These are phyloP conservation scores for Aspergillus brunneoviolaceus DNA, from an alignment of 2,329 filamentous ascomycete genomes.

Conservation along the genomic window DNA sequence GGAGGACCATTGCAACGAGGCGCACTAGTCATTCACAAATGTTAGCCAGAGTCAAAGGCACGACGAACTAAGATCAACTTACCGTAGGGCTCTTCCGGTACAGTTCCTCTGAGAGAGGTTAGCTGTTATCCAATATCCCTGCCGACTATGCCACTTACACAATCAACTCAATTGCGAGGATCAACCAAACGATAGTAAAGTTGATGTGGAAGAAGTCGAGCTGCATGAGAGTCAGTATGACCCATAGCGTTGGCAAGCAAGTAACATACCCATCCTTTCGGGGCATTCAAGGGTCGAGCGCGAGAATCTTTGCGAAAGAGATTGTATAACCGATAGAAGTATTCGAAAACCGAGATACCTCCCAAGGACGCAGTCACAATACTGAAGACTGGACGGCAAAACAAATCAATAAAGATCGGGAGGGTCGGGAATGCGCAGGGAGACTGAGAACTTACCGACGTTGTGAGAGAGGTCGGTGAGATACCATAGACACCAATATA, in stretches of 20 bases:
- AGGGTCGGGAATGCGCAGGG: too few species aligned
- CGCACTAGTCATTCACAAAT: slow-evolving; percentile 30
- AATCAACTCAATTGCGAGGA: slow-evolving; percentile 44
- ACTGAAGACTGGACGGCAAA: slow-evolving; percentile 37
- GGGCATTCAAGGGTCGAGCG: slow-evolving; percentile 43
- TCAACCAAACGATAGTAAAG: slow-evolving; percentile 47
- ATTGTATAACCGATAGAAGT: slow-evolving; percentile 43
- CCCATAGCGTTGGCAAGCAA: background rate
- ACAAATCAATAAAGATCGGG: background rate
- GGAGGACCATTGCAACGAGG: slow-evolving; percentile 46
- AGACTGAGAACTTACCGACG: slow-evolving; percentile 32
- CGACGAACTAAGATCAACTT: slow-evolving; percentile 13
- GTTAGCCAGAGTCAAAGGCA: background rate
- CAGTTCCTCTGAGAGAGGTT: slow-evolving; percentile 38
- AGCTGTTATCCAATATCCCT: slow-evolving; percentile 7
- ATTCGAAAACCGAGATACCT: slow-evolving; percentile 45
- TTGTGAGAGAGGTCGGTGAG: slow-evolving; percentile 50
- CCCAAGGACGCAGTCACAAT: slow-evolving; percentile 43
- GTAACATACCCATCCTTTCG: slow-evolving; percentile 41
- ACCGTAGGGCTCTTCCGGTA: slow-evolving; percentile 43
- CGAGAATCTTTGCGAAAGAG: slow-evolving; percentile 39
- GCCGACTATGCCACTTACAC: slow-evolving; percentile 32
- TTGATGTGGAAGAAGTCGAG: slow-evolving; percentile 50
- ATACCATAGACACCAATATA: slow-evolving; percentile 64
- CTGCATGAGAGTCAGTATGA: slow-evolving; percentile 22